Evolutionary conservation across 768 basidiomycete species (phyloP).

Genomic region (Panus rudis): DNA sequence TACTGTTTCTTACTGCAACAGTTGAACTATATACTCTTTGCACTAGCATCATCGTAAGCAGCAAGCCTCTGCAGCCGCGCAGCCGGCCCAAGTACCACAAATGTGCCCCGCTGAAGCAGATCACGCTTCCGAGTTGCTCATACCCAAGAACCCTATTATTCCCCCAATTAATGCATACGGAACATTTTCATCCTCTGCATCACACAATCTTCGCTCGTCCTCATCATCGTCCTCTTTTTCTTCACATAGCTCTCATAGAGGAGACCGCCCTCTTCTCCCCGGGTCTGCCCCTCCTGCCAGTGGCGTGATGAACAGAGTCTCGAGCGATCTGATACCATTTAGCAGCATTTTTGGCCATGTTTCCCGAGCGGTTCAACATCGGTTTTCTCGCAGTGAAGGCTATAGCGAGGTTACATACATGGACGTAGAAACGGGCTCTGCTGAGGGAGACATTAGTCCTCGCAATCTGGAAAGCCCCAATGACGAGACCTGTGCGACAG

Average conservation of each 20-base stretch:
- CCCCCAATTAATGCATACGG: constrained; percentile 47
- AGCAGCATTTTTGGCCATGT: neutral
- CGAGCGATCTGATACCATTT: constrained; percentile 24
- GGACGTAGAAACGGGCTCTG: too few species aligned
- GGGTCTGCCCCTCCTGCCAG: constrained; percentile 2
- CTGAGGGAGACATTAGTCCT: too few species aligned
- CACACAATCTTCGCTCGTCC: constrained; percentile 9
- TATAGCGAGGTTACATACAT: too few species aligned
- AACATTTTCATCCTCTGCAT: constrained; percentile 27
- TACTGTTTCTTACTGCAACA: neutral
- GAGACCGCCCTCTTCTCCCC: constrained; percentile 34
- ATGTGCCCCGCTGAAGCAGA: neutral
- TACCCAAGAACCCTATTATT: constrained; percentile 27
- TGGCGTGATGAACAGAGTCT: constrained; percentile 14
- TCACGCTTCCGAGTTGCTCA: neutral
- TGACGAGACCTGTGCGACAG: too few species aligned
- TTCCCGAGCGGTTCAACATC: neutral
- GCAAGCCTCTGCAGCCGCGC: neutral
- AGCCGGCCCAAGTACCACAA: neutral
- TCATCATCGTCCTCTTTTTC: constrained; percentile 14
- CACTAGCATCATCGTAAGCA: constrained; percentile 1
- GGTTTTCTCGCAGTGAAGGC: too few species aligned
- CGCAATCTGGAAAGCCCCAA: too few species aligned
- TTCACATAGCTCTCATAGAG: constrained; percentile 7
- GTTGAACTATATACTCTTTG: too few species aligned